A percentile compares a stretch with the other conserved stretches of the same genome.
phyloP scores from a whole-genome alignment of 306 rosid species.

The Cucurbita ficifolia region DNA sequence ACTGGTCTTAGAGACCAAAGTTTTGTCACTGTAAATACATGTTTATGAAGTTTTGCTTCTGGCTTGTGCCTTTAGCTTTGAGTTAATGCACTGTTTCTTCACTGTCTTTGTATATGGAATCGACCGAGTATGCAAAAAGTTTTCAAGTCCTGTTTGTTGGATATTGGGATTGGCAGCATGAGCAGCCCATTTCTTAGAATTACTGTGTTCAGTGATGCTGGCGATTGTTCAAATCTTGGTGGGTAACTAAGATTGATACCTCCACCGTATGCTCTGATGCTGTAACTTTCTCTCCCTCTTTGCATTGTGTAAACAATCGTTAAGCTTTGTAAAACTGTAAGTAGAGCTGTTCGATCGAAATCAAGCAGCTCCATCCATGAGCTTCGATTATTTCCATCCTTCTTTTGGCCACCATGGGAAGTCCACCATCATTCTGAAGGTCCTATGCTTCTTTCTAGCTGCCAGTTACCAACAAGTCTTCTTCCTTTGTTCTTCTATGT shows the following conservation, averaged over 20 bases:
- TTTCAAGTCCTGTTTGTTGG: not conserved
- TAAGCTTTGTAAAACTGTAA: not conserved
- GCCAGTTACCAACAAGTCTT: not conserved
- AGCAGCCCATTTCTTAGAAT: not conserved
- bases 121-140: not conserved
- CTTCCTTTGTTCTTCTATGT: not conserved
- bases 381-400: not conserved
- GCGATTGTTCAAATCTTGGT: not conserved
- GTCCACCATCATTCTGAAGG: not conserved
- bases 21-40: slow-evolving; percentile 23
- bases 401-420: not conserved
- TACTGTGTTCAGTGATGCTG: not conserved
- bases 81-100: not conserved
- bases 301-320: not conserved
- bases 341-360: not conserved
- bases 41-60: slow-evolving; percentile 27
- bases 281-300: not conserved
- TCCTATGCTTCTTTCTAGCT: not conserved
- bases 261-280: not conserved
- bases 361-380: not conserved
- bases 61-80: slow-evolving; percentile 8
- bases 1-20: slow-evolving; percentile 11
- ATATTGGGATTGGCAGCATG: not conserved
- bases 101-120: not conserved
- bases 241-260: not conserved